Evolutionary conservation across 371 early-diverging fungal species (phyloP).

Genomic region (Blakeslea trispora): DNA sequence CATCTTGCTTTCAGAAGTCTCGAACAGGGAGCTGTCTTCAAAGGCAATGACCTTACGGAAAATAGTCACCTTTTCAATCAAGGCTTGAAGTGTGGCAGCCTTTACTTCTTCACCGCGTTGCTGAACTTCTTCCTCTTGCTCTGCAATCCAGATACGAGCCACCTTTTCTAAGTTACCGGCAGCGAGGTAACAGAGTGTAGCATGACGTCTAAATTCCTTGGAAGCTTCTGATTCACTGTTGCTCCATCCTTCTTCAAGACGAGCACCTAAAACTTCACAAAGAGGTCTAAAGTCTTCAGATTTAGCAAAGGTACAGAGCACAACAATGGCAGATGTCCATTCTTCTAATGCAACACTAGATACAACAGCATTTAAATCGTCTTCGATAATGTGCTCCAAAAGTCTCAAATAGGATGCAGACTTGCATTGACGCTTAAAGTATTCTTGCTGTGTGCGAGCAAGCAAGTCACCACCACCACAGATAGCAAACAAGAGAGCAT

Average conservation of each 20-base stretch:
- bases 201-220: slow-evolving; percentile 55
- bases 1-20: slow-evolving; percentile 50
- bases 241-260: slow-evolving; percentile 60
- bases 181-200: slow-evolving; percentile 88
- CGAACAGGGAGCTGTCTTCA: slow-evolving; percentile 53
- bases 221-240: slow-evolving; percentile 41
- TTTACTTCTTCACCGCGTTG: slow-evolving; percentile 16
- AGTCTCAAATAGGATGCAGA: slow-evolving; percentile 78
- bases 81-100: slow-evolving; percentile 61
- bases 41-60: slow-evolving; percentile 89
- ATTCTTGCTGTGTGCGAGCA: slow-evolving; percentile 78
- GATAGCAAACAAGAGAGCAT: slow-evolving; percentile 90
- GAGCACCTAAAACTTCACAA: slow-evolving; percentile 70
- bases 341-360: slow-evolving; percentile 74
- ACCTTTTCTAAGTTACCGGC: slow-evolving; percentile 90
- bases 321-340: slow-evolving; percentile 90
- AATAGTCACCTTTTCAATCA: slow-evolving; percentile 91
- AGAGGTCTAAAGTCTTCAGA: slow-evolving; percentile 73
- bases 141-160: slow-evolving; percentile 79
- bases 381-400: slow-evolving; percentile 77
- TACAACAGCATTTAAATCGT: slow-evolving; percentile 83
- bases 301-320: slow-evolving; percentile 90
- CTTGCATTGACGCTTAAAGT: slow-evolving; percentile 69
- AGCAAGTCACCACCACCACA: slow-evolving; percentile 87
- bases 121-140: slow-evolving; percentile 48